phyloP scores from a whole-genome alignment of 2,329 filamentous ascomycete species.

The Aspergillus piperis region DNA sequence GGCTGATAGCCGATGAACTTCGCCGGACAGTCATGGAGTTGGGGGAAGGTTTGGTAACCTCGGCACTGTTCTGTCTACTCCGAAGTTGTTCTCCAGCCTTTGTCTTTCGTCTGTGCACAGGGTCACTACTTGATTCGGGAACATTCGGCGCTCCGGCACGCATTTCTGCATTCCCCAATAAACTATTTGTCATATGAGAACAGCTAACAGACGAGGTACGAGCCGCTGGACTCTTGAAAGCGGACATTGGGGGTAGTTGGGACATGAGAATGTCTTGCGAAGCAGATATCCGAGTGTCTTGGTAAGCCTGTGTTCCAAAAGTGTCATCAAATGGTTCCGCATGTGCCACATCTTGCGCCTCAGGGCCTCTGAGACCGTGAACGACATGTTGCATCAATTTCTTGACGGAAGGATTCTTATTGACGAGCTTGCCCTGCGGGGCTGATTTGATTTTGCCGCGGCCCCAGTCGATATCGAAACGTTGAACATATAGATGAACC shows the following conservation, averaged over 20 bases:
- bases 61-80: not conserved
- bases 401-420: slow-evolving; percentile 20
- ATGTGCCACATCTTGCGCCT: not conserved
- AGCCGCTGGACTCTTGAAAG: not conserved
- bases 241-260: slow-evolving; percentile 19
- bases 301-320: slow-evolving; percentile 19
- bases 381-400: slow-evolving; percentile 19
- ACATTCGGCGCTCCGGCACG: not conserved
- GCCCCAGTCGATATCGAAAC: slow-evolving; percentile 28
- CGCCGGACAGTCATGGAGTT: not conserved
- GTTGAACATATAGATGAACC: slow-evolving; percentile 28
- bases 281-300: slow-evolving; percentile 1
- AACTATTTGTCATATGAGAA: slow-evolving; percentile 2
- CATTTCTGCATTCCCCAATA: slow-evolving; percentile 11
- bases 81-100: not conserved
- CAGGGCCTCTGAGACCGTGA: slow-evolving; percentile 11
- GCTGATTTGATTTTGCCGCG: slow-evolving; percentile 16
- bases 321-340: slow-evolving; percentile 7
- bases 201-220: not conserved
- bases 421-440: slow-evolving; percentile 22
- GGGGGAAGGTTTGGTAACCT: not conserved
- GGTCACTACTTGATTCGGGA: not conserved
- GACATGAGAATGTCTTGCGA: slow-evolving; percentile 26
- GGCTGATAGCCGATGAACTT: not conserved
- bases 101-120: not conserved